Evolutionary conservation across 2,329 filamentous ascomycete species (phyloP).

Genomic region (Aspergillus sp.): DNA sequence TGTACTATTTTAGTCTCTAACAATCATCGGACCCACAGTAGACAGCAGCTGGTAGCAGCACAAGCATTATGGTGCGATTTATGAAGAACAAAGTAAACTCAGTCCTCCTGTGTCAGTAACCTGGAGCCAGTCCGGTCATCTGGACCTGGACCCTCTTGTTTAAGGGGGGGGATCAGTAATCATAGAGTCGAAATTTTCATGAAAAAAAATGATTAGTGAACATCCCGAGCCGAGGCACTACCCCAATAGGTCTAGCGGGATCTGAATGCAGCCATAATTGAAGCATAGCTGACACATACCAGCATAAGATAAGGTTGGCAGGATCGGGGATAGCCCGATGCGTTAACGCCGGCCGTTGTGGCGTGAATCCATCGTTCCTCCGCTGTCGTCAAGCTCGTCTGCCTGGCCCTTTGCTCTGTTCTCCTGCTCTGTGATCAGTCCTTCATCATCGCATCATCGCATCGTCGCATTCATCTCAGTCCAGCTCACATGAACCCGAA

Average conservation of each 20-base stretch:
- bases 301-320: neutral
- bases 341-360: neutral
- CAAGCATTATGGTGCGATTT: too few species aligned
- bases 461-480: neutral
- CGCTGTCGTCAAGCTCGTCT: neutral
- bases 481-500: neutral
- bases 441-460: neutral
- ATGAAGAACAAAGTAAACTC: too few species aligned
- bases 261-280: neutral
- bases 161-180: neutral
- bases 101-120: too few species aligned
- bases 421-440: neutral
- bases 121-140: too few species aligned
- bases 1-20: too few species aligned
- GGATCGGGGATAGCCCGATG: neutral
- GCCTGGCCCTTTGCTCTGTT: neutral
- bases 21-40: too few species aligned
- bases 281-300: neutral
- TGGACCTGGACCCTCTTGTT: too few species aligned
- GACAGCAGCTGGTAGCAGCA: too few species aligned
- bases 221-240: neutral
- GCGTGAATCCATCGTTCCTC: neutral
- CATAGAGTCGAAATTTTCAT: neutral
- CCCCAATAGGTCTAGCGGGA: neutral
- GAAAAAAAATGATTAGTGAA: slow-evolving; percentile 1